Base-by-base conservation (phyloP, 495 filamentous ascomycete genomes). In the Durotheca rogersii region DNA sequence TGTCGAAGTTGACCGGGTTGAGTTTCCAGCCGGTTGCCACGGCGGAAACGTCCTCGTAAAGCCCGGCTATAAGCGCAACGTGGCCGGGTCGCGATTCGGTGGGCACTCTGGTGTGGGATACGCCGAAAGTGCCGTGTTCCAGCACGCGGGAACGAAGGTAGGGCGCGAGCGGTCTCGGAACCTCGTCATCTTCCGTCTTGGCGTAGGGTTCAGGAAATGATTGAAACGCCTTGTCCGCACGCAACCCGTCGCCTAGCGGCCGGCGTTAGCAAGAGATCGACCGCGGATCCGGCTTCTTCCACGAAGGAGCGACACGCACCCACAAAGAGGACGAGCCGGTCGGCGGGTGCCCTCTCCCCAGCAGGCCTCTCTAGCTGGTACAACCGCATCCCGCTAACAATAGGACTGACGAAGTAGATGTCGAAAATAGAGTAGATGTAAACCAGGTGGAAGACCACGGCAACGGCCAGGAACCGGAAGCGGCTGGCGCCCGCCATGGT, bases 401-500 rank as follows among this genome's bases (percentile, higher is more conserved):
- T 94, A 12, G 94, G 94, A 64, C 90, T 96, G 56, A 96, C 89
- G 66, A 99, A 99, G 72, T 99, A 99, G 53, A 97, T 95, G 67
- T 97, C 94, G 69, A 99, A 99, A 56, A 99, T 99, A 25, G 92
- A 96, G 61, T 83, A 90, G 51, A 93, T 86, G 72, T 99, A 99
- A 51, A 95, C 82, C 18, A 96, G 65, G 71, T 99, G 94, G 65
- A 99, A 99, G 36, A 93, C 72, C 63, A 97, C 77, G 61, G 94
- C 94, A 64, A 96, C 84, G 67, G 83, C 85, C 64, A 97, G 74
- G 70, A 99, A 99, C 64, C 86, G 88, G 59, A 86, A 82, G 63
- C 91, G 90, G 62, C 84, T 81, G 61, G 91, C 77, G 60, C 86
- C 82, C 64, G 86, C 85, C 89, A 94, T 94, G 41, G 44, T 62